Evolutionary conservation across 495 filamentous ascomycete species (phyloP).

Genomic region (Annulohypoxylon moriforme): DNA sequence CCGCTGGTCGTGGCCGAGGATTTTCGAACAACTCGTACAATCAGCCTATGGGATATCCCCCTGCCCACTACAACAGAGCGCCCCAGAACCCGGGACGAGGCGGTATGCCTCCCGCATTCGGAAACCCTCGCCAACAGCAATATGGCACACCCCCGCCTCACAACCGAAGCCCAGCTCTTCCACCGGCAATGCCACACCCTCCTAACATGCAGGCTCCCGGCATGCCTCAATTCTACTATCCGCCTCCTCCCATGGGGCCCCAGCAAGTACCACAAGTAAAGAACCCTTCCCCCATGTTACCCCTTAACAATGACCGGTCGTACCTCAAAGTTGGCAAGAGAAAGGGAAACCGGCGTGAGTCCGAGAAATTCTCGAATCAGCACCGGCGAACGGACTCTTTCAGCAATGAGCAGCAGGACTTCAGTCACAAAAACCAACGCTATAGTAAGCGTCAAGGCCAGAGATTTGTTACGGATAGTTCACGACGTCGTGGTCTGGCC

Average conservation of each 20-base stretch:
- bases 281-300: constrained; percentile 62
- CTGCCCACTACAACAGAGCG: constrained; percentile 65
- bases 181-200: constrained; percentile 69
- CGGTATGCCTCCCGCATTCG: constrained; percentile 75
- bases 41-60: constrained; percentile 75
- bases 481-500: constrained; percentile 22
- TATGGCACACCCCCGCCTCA: constrained; percentile 46
- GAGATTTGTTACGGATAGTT: constrained; percentile 35
- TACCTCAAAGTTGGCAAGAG: constrained; percentile 53
- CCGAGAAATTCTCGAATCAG: constrained; percentile 57
- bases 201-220: constrained; percentile 71
- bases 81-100: constrained; percentile 71
- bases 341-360: constrained; percentile 56
- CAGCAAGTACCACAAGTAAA: constrained; percentile 71
- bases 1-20: constrained; percentile 74
- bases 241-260: constrained; percentile 65
- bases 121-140: constrained; percentile 37
- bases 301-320: constrained; percentile 39
- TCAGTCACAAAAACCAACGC: constrained; percentile 49
- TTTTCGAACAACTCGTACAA: constrained; percentile 67
- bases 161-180: constrained; percentile 77
- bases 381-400: constrained; percentile 49
- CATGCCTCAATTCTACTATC: constrained; percentile 67
- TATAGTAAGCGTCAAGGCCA: constrained; percentile 56
- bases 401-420: constrained; percentile 46